Evolutionary conservation across 768 basidiomycete species (phyloP).

Genomic region (Butyriboletus loyo): DNA sequence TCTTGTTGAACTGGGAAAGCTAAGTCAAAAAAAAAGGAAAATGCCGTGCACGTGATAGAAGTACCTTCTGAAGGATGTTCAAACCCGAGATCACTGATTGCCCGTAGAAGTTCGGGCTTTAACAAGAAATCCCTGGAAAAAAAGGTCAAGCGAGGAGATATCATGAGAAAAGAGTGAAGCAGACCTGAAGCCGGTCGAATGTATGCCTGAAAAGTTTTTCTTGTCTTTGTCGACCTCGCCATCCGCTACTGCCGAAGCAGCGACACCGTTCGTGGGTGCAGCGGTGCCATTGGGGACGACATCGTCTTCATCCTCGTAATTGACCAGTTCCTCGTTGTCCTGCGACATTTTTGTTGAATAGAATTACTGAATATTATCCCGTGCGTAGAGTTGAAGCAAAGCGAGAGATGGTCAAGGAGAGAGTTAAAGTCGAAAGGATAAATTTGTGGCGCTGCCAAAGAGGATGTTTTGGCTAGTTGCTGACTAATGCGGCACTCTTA

Average conservation of each 20-base stretch:
- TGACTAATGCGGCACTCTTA: constrained; percentile 25
- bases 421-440: constrained; percentile 21
- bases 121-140: constrained; percentile 85
- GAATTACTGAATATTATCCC: constrained; percentile 24
- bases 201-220: constrained; percentile 99
- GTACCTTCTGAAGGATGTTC: constrained; percentile 99
- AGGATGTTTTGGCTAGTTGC: constrained; percentile 10
- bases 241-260: constrained; percentile 43
- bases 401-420: constrained; percentile 14
- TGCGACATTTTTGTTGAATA: constrained; percentile 55
- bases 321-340: constrained; percentile 90
- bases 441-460: constrained; percentile 23
- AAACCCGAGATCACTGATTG: constrained; percentile 99
- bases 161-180: constrained; percentile 23
- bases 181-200: constrained; percentile 98
- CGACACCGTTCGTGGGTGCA: constrained; percentile 47
- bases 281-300: constrained; percentile 59
- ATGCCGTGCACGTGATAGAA: background rate
- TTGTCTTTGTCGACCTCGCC: constrained; percentile 74
- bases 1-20: constrained; percentile 87
- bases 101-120: constrained; percentile 94
- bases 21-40: constrained; percentile 1
- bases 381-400: constrained; percentile 25
- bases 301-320: constrained; percentile 92
- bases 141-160: constrained; percentile 2